Evolutionary conservation across 495 filamentous ascomycete genomes (phyloP), one percentile per base, ranked within the genome.

Genomic region (Aspergillus asperescens): DNA sequence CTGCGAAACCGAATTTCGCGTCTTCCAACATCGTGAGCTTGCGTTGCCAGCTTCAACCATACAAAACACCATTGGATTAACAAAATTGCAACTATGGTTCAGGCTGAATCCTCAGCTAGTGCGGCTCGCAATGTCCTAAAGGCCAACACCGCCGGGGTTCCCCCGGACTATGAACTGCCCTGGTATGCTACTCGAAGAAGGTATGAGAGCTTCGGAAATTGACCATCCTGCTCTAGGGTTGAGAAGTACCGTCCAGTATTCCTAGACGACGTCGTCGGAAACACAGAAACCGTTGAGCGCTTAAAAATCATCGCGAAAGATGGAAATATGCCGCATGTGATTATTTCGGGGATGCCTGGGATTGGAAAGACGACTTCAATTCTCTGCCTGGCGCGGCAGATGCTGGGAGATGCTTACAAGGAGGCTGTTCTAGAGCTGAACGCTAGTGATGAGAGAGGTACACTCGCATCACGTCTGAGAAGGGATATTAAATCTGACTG

Each of bases 291-390:
- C 0, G 85, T 99, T 59, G 94, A 96, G 69, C 87, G 93, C 16
- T 76, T 99, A 58, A 97, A 99, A 68, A 97, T 99, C 59, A 99
- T 99, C 58, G 91, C 94, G 15, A 93, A 90, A 69, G 93, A 99
- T 76, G 93, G 93, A 60, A 99, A 99, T 72, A 96, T 99, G 89
- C 93, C 93, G 5, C 93, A 99, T 70, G 77, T 99, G 65, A 99
- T 99, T 69, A 99, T 99, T 62, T 96, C 90, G 7, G 93, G 93
- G 54, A 96, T 96, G 93, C 93, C 93, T 7, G 93, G 93, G 63
- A 99, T 97, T 66, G 93, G 93, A 74, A 99, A 99, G 79, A 99
- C 93, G 7, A 97, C 93, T 6, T 96, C 91, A 25, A 83, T 99
- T 23, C 71, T 97, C 43, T 97, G 94, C 60, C 83, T 99, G 24